Evolutionary conservation across 1,284 basidiomycete genomes (phyloP).

Genomic region (Leccinum fuscescens): DNA sequence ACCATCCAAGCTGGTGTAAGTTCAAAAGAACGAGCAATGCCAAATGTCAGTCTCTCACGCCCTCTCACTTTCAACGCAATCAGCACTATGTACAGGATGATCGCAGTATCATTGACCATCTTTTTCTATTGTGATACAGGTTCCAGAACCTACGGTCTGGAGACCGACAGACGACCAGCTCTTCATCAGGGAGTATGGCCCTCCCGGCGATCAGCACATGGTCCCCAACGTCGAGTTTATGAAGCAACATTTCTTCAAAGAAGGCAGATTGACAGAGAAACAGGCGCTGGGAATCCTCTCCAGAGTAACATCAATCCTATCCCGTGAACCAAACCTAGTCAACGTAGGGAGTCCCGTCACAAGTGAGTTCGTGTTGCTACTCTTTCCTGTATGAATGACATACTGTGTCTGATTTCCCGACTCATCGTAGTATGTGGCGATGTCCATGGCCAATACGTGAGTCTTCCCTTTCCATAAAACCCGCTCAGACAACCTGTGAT

Average conservation of each 20-base stretch:
- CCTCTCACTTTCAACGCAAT: constrained; percentile 7
- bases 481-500: constrained; percentile 7
- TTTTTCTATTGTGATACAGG: constrained; percentile 22
- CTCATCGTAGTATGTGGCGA: constrained; percentile 81
- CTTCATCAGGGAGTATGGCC: constrained; percentile 32
- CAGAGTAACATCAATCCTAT: constrained; percentile 73
- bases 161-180: constrained; percentile 30
- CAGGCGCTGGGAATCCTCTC: constrained; percentile 90
- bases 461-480: constrained; percentile 31
- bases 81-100: constrained; percentile 16
- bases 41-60: constrained; percentile 30
- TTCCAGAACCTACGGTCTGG: constrained; percentile 20
- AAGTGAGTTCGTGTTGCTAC: constrained; percentile 52
- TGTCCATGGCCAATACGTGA: constrained; percentile 97
- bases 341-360: constrained; percentile 92
- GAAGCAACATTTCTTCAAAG: constrained; percentile 90
- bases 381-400: constrained; percentile 10
- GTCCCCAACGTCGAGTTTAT: constrained; percentile 84
- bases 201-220: constrained; percentile 22
- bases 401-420: constrained; percentile 1
- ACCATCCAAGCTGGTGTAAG: constrained; percentile 13
- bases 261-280: constrained; percentile 82
- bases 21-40: constrained; percentile 29
- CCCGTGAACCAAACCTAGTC: constrained; percentile 86
- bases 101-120: constrained; percentile 27